Conservation (phyloP, 345 rosid genomes). For the Salix dunnii region DNA sequence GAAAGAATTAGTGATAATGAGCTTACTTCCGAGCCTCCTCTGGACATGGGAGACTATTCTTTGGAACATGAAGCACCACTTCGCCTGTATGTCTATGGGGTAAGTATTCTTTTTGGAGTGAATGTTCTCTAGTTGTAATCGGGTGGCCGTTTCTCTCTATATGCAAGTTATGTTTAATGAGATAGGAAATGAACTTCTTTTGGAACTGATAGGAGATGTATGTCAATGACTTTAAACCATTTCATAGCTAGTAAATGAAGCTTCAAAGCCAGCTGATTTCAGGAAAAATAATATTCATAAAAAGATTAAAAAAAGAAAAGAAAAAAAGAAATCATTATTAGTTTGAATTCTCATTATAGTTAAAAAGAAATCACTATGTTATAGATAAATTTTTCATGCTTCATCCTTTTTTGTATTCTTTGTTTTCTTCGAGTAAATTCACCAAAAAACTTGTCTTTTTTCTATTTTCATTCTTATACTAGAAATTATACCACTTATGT, state of each 20-base stretch:
- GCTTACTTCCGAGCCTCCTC: slow-evolving; percentile 29
- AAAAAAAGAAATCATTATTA: no score
- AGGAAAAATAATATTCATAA: not conserved
- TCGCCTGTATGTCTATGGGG: slow-evolving; percentile 68
- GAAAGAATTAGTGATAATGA: slow-evolving; percentile 29
- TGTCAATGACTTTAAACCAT: not conserved
- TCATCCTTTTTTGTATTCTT: not conserved
- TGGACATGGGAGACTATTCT: slow-evolving; percentile 31
- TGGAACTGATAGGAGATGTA: not conserved
- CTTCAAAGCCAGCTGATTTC: not conserved
- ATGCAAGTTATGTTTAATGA: not conserved
- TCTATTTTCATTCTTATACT: not conserved
- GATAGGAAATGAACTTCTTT: not conserved
- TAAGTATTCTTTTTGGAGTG: slow-evolving; percentile 28
- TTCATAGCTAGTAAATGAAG: not conserved
- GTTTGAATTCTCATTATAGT: not conserved
- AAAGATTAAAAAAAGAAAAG: not conserved
- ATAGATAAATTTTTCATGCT: not conserved
- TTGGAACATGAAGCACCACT: slow-evolving; percentile 29
- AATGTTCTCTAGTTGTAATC: not conserved
- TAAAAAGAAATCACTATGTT: no score
- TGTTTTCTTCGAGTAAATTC: not conserved
- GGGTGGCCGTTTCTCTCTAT: not conserved
- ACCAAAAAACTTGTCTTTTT: no score
- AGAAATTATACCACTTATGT: not conserved